These are phyloP conservation scores for Rhizoctonia solani DNA, from an alignment of 1,284 basidiomycete species.

Conservation along the genomic window DNA sequence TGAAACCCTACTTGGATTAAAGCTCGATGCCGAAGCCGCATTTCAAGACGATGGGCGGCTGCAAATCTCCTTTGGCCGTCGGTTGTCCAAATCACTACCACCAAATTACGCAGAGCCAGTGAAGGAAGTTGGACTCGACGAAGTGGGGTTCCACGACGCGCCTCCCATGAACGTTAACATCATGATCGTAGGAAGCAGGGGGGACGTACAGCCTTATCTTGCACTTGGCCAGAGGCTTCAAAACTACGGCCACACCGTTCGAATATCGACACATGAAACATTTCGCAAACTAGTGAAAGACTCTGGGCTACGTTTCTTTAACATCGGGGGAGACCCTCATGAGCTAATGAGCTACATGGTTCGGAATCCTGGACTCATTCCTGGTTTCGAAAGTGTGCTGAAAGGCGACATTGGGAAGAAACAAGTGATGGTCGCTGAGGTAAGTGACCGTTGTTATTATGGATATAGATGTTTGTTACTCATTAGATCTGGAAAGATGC, in stretches of 20 bases:
- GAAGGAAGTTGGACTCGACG: background rate
- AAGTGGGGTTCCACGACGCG: conserved; percentile 40
- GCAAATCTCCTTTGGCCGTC: conserved; percentile 9
- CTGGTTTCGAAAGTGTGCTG: conserved; percentile 53
- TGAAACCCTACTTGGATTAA: background rate
- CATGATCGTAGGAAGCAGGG: conserved; percentile 50
- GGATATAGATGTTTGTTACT: background rate
- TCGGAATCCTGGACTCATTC: conserved; percentile 58
- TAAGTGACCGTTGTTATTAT: conserved; percentile 28
- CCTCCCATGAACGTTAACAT: conserved; percentile 62
- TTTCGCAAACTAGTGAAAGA: conserved; percentile 61
- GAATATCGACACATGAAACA: conserved; percentile 67
- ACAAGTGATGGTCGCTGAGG: conserved; percentile 53
- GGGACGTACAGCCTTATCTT: conserved; percentile 72
- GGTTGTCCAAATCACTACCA: background rate
- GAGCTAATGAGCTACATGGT: conserved; percentile 66
- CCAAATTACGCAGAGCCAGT: conserved; percentile 1
- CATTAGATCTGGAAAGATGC: conserved; percentile 50
- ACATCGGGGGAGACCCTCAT: conserved; percentile 61
- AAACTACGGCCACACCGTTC: conserved; percentile 62
- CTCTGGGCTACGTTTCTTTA: conserved; percentile 58
- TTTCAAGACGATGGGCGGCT: conserved; percentile 23
- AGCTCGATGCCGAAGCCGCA: background rate
- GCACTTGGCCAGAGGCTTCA: conserved; percentile 62
- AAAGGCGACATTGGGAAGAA: conserved; percentile 56